phyloP scores from a whole-genome alignment of 306 rosid genomes.

The Luffa aegyptiaca region DNA sequence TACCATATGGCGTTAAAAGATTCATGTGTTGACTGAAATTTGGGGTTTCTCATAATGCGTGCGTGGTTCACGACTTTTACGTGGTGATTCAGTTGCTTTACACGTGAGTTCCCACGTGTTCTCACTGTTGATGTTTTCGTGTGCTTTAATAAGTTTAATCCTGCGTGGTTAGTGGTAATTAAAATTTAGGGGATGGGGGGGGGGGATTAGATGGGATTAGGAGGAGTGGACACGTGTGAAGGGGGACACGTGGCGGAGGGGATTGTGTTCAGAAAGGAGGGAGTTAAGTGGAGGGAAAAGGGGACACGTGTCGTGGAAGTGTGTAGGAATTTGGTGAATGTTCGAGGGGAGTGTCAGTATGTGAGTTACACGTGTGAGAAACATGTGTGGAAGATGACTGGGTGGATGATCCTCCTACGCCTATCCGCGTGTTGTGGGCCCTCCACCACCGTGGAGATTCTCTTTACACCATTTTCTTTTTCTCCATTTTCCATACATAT shows the following conservation, averaged over 20 bases:
- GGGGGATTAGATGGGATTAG: not conserved
- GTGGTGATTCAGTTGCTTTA: conserved; percentile 17
- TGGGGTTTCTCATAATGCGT: not conserved
- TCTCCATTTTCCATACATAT: too few species aligned
- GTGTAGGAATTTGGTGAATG: conserved; percentile 2
- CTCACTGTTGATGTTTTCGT: not conserved
- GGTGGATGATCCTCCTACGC: not conserved
- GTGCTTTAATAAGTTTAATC: not conserved
- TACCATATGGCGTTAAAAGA: not conserved
- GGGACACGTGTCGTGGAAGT: not conserved
- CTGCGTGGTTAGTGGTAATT: not conserved
- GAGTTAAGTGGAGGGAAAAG: not conserved
- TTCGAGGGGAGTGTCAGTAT: not conserved
- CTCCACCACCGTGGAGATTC: conserved; percentile 3
- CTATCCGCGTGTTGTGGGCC: conserved; percentile 3
- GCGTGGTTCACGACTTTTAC: conserved; percentile 23
- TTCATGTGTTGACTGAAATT: not conserved
- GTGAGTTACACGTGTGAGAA: conserved; percentile 2
- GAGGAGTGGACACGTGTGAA: not conserved
- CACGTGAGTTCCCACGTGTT: conserved; percentile 25
- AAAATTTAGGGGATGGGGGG: too few species aligned
- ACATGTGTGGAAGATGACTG: not conserved
- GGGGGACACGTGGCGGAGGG: not conserved
- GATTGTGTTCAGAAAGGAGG: not conserved
- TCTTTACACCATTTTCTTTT: not conserved